Base-by-base conservation (phyloP, 345 rosid species). In the Pistacia integerrima region DNA sequence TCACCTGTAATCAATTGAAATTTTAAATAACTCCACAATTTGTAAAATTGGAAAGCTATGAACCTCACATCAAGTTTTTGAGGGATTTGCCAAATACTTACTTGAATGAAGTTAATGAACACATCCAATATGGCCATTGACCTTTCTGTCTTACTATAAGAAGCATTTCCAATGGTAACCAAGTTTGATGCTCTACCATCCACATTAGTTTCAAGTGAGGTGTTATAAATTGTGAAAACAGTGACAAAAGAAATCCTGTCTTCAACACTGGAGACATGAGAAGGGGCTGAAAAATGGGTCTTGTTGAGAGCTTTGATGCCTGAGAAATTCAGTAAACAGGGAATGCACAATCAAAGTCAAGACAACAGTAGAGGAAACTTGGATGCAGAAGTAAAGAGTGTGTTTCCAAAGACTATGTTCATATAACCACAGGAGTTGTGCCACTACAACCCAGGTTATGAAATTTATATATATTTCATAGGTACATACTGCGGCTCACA, bases 231-330 rank as follows among this genome's bases (percentile, higher is more conserved):
- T 33, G 97, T 82, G 78, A 93, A 96, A 46, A 96, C 93, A 30
- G 97, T 89, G 25, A 92, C 95, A 78, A 92, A 86, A 12, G 93
- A 61, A 78, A 92, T 70, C 49, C 80, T 78, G 73, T 86, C 84
- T 78, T 85, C 81, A 22, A 72, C 77, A 60, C 62, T 76, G 67
- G 88, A 67, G 9, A 65, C 62, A 59, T 20, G 56, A 48, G 82
- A 76, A 65, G 89, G 80, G 55, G 63, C 66, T 65, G 83, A 72
- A 69, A 67, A 69, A 18, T 66, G 87, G 51, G 92, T 89, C 86
- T 54, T 91, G 81, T 89, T 92, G 55, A 92, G 89, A 80, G 98
- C 95, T 83, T 86, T 91, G 5, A 78, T 73, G 52, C 98, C 99
- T 92, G 82, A 18, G 57, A 76, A 49, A 77, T 63, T 41, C n/a